Conservation (phyloP, 1,284 basidiomycete species). For the Baeospora myosura region DNA sequence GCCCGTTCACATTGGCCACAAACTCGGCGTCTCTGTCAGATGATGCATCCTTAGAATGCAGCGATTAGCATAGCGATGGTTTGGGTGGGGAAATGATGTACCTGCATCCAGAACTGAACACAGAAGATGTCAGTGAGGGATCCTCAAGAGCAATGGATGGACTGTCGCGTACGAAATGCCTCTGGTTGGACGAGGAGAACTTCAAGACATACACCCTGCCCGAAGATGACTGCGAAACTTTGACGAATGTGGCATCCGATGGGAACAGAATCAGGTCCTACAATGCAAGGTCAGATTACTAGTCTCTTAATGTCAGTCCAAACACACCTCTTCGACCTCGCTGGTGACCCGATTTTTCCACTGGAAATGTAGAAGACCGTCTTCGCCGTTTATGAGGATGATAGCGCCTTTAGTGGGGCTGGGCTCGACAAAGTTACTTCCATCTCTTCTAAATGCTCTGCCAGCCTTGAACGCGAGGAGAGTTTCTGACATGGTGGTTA, state of each 20-base stretch:
- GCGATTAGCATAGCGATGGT: constrained; percentile 3
- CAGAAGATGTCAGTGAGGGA: constrained; percentile 7
- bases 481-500: constrained; percentile 29
- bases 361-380: constrained; percentile 66
- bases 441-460: constrained; percentile 58
- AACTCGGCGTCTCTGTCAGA: constrained; percentile 64
- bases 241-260: constrained; percentile 67
- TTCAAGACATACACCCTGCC: constrained; percentile 74
- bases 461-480: constrained; percentile 77
- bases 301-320: background rate
- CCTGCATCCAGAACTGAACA: constrained; percentile 78
- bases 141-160: constrained; percentile 2
- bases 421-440: constrained; percentile 61
- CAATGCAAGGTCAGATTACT: constrained; percentile 1
- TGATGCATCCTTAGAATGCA: constrained; percentile 49
- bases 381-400: constrained; percentile 58
- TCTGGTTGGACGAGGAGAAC: constrained; percentile 73
- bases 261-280: constrained; percentile 76
- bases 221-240: constrained; percentile 50
- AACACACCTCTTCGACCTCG: constrained; percentile 48
- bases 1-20: constrained; percentile 57
- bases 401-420: constrained; percentile 65
- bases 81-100: constrained; percentile 20
- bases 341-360: constrained; percentile 68
- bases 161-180: constrained; percentile 62